These are phyloP conservation scores for Zangia roseola DNA, from an alignment of 768 basidiomycete species.

Conservation along the genomic window DNA sequence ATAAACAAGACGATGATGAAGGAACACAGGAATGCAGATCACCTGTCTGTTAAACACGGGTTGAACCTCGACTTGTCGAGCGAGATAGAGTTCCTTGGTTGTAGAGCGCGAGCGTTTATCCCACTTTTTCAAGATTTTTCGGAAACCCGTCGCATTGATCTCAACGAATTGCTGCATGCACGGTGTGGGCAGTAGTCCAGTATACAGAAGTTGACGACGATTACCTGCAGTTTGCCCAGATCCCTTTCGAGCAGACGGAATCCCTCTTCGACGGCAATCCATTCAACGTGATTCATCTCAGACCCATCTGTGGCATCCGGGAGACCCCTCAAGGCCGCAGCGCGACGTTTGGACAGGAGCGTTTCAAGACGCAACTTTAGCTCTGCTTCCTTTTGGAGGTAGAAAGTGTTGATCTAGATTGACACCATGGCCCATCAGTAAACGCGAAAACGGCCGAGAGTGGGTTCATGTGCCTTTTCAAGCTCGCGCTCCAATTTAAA, in stretches of 20 bases:
- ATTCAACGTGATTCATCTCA: constrained; percentile 70
- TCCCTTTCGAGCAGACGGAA: constrained; percentile 93
- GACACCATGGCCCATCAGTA: constrained; percentile 4
- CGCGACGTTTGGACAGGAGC: constrained; percentile 88
- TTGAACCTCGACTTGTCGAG: constrained; percentile 97
- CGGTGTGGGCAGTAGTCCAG: constrained; percentile 13
- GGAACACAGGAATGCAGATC: constrained; percentile 19
- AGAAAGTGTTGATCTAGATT: constrained; percentile 92
- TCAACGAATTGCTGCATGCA: constrained; percentile 86
- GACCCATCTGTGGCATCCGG: constrained; percentile 66
- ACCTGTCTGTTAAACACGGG: constrained; percentile 96
- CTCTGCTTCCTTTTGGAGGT: constrained; percentile 95
- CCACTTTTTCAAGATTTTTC: constrained; percentile 98
- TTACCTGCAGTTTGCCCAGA: constrained; percentile 90
- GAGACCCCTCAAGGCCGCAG: constrained; percentile 68
- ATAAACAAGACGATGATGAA: neutral
- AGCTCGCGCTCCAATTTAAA: constrained; percentile 97
- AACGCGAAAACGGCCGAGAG: constrained; percentile 3
- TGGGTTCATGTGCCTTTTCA: constrained; percentile 70
- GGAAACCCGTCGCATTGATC: constrained; percentile 94
- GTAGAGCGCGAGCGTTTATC: constrained; percentile 94
- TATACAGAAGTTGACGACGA: constrained; percentile 9
- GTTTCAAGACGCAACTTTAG: constrained; percentile 90
- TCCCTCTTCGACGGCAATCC: constrained; percentile 95
- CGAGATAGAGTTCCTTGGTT: constrained; percentile 95